Percentiles rank a stretch among this genome's conserved stretches.
phyloP scores from a whole-genome alignment of 768 basidiomycete genomes.

The Calvatia gigantea region DNA sequence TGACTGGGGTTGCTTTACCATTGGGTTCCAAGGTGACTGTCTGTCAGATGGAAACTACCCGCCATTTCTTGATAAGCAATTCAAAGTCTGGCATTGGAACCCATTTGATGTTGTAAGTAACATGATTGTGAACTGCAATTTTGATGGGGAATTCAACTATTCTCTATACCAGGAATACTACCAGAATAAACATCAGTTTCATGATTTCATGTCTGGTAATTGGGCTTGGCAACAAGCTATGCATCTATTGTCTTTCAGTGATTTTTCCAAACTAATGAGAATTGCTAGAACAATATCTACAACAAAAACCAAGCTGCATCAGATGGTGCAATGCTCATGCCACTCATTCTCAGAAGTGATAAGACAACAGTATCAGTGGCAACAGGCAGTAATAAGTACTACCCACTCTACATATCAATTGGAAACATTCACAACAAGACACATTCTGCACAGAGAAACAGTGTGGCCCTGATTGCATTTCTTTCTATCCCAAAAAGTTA shows the following conservation, averaged over 20 bases:
- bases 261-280: too few species aligned
- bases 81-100: constrained; percentile 20
- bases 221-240: constrained; percentile 30
- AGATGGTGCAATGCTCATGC: constrained; percentile 19
- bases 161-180: constrained; percentile 23
- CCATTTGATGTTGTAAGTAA: constrained; percentile 21
- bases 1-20: too few species aligned
- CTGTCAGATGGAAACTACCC: too few species aligned
- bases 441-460: constrained; percentile 27
- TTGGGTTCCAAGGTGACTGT: too few species aligned
- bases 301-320: too few species aligned
- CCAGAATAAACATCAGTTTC: constrained; percentile 15
- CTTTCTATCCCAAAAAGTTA: constrained; percentile 20
- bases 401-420: constrained; percentile 26
- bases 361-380: constrained; percentile 32
- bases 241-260: constrained; percentile 1
- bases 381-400: constrained; percentile 28
- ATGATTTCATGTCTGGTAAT: constrained; percentile 38
- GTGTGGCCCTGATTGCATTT: constrained; percentile 24
- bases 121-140: constrained; percentile 30
- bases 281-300: too few species aligned
- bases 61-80: too few species aligned
- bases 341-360: constrained; percentile 27
- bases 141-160: constrained; percentile 27
- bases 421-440: constrained; percentile 28